Evolutionary conservation across 2,329 filamentous ascomycete species (phyloP), one percentile per base, ranked within the genome.

Genomic region (Penicillium vulpinum): DNA sequence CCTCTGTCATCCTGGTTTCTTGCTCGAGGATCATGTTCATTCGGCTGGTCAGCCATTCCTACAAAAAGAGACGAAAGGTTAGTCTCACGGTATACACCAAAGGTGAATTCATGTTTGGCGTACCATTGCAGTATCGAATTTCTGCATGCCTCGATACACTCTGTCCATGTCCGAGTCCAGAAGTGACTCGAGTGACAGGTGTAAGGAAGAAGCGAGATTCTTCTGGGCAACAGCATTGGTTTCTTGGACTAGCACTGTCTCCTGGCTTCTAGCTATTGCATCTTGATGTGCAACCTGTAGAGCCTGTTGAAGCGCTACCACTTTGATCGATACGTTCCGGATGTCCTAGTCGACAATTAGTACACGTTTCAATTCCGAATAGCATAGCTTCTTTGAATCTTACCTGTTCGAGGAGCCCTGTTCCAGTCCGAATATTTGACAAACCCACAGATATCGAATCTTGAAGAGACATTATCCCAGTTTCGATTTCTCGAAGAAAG

Each of bases 81-180:
- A 67, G 50, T 16, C 48, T 16, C 5, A 5, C 29, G 36, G 41
- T 26, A 10, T 40, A n/a, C 2, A 18, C 36, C 10, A 21, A 10
- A 24, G 18, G n/a, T 8, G 29, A 11, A 22, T 24, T 1, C 1
- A 28, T 7, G 6, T 28, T 44, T 18, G 56, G 51, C 48, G 64
- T 69, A 76, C 76, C 53, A 78, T 50, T 35, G 73, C 71, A 10
- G 67, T 57, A 40, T 76, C 69, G 16, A 78, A 64, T 13, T 55
- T 63, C 2, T 59, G 59, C 51, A 78, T 60, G 28, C 63, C 66
- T 31, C 68, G 58, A 7, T 62, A 61, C 2, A 78, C 54, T n/a
- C 56, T 57, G 16, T 58, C 52, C 43, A 76, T 47, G 44, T 75
- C 67, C 16, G 61, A 61, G 24, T 66, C 62, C n/a, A 68, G 51